phyloP scores from a whole-genome alignment of 2,329 filamentous ascomycete species.

The Exophiala aquamarina region DNA sequence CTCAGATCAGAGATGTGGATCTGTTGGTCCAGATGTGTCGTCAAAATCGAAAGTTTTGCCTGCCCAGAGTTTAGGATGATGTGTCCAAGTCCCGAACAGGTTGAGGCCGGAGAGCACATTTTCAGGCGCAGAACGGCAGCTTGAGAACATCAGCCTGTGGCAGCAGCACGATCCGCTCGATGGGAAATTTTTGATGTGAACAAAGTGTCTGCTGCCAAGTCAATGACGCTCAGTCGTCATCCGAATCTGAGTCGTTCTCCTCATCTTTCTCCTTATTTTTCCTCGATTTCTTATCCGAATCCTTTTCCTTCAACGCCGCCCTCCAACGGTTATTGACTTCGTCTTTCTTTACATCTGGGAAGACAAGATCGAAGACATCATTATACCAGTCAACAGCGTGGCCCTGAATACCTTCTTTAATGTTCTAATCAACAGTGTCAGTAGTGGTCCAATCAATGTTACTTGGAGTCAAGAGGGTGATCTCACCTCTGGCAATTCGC shows the following conservation, averaged over 20 bases:
- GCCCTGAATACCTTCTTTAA: slow-evolving; percentile 93
- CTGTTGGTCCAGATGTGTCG: no score
- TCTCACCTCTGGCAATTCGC: slow-evolving; percentile 92
- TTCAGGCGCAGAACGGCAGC: no score
- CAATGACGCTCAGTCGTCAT: slow-evolving; percentile 13
- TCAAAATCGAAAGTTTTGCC: no score
- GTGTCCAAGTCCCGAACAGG: no score
- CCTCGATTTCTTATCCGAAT: slow-evolving; percentile 49
- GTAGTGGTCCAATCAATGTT: not conserved
- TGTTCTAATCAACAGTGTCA: slow-evolving; percentile 82
- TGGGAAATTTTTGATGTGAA: no score
- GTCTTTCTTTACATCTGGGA: slow-evolving; percentile 73
- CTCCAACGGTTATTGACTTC: slow-evolving; percentile 73
- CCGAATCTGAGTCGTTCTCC: slow-evolving; percentile 14
- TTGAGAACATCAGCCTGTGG: no score
- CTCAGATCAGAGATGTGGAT: no score
- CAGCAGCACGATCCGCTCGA: no score
- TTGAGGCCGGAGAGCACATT: no score
- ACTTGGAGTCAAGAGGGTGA: not conserved
- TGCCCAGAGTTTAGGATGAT: no score
- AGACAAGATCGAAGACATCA: slow-evolving; percentile 89
- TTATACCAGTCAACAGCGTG: slow-evolving; percentile 89
- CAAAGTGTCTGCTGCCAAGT: no score
- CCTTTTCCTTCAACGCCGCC: slow-evolving; percentile 53
- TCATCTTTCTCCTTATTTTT: slow-evolving; percentile 28